Evolutionary conservation across 257 asterid genomes (phyloP).

Genomic region (Buddleja alternifolia): DNA sequence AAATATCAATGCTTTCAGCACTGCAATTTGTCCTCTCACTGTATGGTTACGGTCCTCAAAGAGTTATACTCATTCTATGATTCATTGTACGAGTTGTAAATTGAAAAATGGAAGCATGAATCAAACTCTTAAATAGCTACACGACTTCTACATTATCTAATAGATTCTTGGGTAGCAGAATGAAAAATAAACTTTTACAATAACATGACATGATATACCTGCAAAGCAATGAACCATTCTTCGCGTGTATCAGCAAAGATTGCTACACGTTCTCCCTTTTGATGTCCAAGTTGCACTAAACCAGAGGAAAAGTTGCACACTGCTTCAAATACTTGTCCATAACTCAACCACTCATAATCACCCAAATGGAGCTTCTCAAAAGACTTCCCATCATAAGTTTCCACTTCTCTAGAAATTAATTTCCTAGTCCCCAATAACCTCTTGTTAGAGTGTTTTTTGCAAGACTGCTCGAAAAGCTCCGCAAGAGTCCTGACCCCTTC

Average conservation of each 20-base stretch:
- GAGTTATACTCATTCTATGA: not conserved
- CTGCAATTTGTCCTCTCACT: not conserved
- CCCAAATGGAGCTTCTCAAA: constrained; percentile 98
- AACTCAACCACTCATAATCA: constrained; percentile 88
- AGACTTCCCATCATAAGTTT: constrained; percentile 72
- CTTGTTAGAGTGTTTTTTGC: constrained; percentile 54
- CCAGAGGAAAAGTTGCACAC: constrained; percentile 90
- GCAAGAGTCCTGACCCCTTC: constrained; percentile 93
- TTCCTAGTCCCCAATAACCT: constrained; percentile 79
- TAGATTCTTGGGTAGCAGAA: constrained; percentile 7
- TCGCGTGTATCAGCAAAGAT: constrained; percentile 95
- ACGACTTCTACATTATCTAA: not conserved
- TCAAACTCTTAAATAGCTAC: not conserved
- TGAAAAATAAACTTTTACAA: not conserved
- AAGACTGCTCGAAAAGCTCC: constrained; percentile 85
- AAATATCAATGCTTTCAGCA: constrained; percentile 1
- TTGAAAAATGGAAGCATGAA: constrained; percentile 8
- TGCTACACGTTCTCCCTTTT: constrained; percentile 85
- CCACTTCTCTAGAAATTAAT: constrained; percentile 71
- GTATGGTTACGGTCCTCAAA: constrained; percentile 6
- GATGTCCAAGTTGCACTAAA: constrained; percentile 84
- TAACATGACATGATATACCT: constrained; percentile 51
- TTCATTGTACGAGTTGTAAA: not conserved
- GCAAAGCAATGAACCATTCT: constrained; percentile 96
- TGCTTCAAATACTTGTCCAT: constrained; percentile 73